phyloP scores from a whole-genome alignment of 805 yeast species.

The Brettanomyces custersianus region DNA sequence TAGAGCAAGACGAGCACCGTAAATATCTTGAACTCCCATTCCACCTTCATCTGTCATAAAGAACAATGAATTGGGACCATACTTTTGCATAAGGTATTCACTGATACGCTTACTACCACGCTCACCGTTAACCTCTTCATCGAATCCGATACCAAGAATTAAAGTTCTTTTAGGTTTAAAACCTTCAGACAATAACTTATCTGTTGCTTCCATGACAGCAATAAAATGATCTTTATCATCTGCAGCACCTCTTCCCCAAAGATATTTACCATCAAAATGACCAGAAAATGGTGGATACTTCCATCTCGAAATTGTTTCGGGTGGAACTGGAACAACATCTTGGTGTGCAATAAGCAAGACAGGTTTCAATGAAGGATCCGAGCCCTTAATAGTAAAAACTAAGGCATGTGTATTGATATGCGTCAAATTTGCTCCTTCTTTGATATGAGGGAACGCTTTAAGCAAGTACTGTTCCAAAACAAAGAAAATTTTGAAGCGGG shows the following conservation, averaged over 20 bases:
- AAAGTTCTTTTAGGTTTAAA: conserved; percentile 57
- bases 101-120: conserved; percentile 53
- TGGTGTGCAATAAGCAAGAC: conserved; percentile 66
- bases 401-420: conserved; percentile 57
- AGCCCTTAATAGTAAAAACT: conserved; percentile 59
- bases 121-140: conserved; percentile 65
- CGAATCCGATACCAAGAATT: conserved; percentile 63
- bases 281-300: conserved; percentile 58
- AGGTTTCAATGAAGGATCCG: conserved; percentile 45
- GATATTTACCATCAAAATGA: conserved; percentile 50
- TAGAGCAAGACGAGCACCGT: conserved; percentile 13
- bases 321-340: conserved; percentile 69
- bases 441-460: conserved; percentile 33
- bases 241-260: conserved; percentile 73
- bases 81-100: conserved; percentile 36
- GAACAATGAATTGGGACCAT: conserved; percentile 53
- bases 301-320: conserved; percentile 36
- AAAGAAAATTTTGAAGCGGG: conserved; percentile 9
- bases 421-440: conserved; percentile 34
- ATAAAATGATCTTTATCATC: conserved; percentile 69
- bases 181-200: conserved; percentile 36
- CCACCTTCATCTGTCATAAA: conserved; percentile 52
- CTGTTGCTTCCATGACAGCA: conserved; percentile 60
- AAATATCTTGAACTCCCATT: conserved; percentile 36
- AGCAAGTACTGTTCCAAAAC: conserved; percentile 25